Conservation (phyloP, 2,329 filamentous ascomycete species). For the Calonectria naviculata region DNA sequence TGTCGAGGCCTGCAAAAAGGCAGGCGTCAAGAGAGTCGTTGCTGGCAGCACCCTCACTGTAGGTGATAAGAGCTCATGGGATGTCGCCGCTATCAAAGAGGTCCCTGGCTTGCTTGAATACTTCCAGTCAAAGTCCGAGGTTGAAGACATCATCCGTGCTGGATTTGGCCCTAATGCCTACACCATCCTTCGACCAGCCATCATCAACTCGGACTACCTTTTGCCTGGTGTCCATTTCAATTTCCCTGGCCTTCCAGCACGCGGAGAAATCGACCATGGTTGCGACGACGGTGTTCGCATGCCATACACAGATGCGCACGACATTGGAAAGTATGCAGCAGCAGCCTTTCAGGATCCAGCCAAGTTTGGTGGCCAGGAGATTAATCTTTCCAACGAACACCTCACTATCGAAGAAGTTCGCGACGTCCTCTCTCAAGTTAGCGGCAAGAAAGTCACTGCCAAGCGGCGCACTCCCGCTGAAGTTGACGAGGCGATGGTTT, state of each 20-base stretch:
- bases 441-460: constrained; percentile 40
- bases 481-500: constrained; percentile 4
- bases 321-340: constrained; percentile 47
- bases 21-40: constrained; percentile 44
- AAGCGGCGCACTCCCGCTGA: constrained; percentile 29
- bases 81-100: constrained; percentile 25
- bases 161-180: constrained; percentile 41
- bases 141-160: constrained; percentile 47
- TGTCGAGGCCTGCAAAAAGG: constrained; percentile 45
- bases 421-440: constrained; percentile 43
- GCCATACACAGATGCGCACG: constrained; percentile 16
- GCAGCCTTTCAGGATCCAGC: constrained; percentile 44
- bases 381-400: constrained; percentile 42
- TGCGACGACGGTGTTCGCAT: constrained; percentile 28
- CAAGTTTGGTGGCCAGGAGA: constrained; percentile 44
- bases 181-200: constrained; percentile 47
- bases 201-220: constrained; percentile 44
- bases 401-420: constrained; percentile 43
- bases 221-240: constrained; percentile 36
- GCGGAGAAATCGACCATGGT: constrained; percentile 43
- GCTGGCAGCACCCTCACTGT: constrained; percentile 38
- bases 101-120: constrained; percentile 39
- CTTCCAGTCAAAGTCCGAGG: constrained; percentile 50
- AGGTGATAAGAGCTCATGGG: constrained; percentile 35
- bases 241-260: constrained; percentile 42